These are phyloP conservation scores for Serendipita indica DNA, from an alignment of 768 basidiomycete species.

Conservation along the genomic window DNA sequence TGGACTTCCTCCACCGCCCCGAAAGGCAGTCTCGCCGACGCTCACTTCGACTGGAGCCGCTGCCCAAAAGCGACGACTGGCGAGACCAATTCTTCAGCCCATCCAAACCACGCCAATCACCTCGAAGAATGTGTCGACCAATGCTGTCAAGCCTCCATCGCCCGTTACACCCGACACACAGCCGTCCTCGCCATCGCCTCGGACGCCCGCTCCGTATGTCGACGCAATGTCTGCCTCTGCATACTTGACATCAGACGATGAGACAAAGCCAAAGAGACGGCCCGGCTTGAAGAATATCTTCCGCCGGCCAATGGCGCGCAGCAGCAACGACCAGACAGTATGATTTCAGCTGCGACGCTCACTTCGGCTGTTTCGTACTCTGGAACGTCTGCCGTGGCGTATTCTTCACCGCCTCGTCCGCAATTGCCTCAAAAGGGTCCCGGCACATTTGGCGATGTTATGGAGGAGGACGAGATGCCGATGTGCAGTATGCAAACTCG, in stretches of 20 bases:
- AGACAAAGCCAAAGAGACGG: neutral
- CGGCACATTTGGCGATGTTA: neutral
- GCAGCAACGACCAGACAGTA: constrained; percentile 8
- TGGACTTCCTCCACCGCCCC: neutral
- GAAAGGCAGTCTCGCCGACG: neutral
- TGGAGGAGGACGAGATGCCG: constrained; percentile 4
- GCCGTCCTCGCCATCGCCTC: neutral
- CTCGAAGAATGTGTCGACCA: neutral
- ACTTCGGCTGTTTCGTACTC: neutral
- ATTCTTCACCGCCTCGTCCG: neutral
- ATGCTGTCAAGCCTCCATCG: neutral
- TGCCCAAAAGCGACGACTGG: neutral
- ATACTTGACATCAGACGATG: neutral
- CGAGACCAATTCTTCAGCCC: neutral
- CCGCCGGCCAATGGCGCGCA: too few relatives aligned
- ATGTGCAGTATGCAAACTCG: neutral
- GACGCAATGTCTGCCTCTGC: neutral
- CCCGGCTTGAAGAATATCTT: neutral
- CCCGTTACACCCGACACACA: constrained; percentile 9
- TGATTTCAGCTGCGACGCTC: neutral
- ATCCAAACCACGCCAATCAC: neutral
- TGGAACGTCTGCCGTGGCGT: neutral
- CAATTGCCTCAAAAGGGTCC: neutral
- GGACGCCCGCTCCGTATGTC: constrained; percentile 5
- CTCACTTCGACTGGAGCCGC: neutral